Evolutionary conservation across 495 filamentous ascomycete species (phyloP).

Genomic region (Clavariopsis aquatica): DNA sequence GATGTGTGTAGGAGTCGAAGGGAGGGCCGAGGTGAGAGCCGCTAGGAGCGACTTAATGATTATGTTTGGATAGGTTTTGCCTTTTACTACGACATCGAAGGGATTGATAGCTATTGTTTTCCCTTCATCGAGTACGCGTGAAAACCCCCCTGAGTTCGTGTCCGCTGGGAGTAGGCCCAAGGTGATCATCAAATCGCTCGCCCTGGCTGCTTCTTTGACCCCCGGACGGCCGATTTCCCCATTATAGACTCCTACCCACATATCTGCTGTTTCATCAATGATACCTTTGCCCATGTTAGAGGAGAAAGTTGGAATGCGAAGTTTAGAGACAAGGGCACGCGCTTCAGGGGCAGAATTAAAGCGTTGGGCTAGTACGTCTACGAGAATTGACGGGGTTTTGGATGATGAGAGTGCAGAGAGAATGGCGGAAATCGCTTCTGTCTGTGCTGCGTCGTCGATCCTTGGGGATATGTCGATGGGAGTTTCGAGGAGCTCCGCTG

Average conservation of each 20-base stretch:
- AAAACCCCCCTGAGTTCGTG: constrained; percentile 45
- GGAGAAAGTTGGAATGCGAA: constrained; percentile 38
- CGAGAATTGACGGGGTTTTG: constrained; percentile 42
- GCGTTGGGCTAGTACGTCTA: constrained; percentile 43
- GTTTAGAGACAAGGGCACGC: constrained; percentile 29
- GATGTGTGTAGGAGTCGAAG: constrained; percentile 16
- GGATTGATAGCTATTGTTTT: constrained; percentile 40
- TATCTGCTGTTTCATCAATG: constrained; percentile 42
- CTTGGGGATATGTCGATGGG: constrained; percentile 40
- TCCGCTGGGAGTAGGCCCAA: constrained; percentile 43
- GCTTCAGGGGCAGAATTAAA: constrained; percentile 39
- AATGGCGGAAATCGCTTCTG: constrained; percentile 39
- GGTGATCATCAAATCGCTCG: constrained; percentile 41
- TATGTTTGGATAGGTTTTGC: constrained; percentile 33
- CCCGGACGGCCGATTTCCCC: constrained; percentile 38
- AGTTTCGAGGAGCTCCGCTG: constrained; percentile 38
- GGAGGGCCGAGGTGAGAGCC: constrained; percentile 17
- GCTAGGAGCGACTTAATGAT: constrained; percentile 42
- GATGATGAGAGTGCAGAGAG: constrained; percentile 37
- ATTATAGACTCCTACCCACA: constrained; percentile 45
- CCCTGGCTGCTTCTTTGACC: constrained; percentile 25
- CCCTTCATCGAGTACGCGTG: constrained; percentile 31
- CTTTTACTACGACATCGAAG: constrained; percentile 38
- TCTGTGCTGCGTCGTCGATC: constrained; percentile 36
- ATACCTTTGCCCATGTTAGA: constrained; percentile 45